Percentiles rank a stretch among this genome's conserved stretches.
Conservation (phyloP, 768 basidiomycete species). For the Collybiopsis confluens region DNA sequence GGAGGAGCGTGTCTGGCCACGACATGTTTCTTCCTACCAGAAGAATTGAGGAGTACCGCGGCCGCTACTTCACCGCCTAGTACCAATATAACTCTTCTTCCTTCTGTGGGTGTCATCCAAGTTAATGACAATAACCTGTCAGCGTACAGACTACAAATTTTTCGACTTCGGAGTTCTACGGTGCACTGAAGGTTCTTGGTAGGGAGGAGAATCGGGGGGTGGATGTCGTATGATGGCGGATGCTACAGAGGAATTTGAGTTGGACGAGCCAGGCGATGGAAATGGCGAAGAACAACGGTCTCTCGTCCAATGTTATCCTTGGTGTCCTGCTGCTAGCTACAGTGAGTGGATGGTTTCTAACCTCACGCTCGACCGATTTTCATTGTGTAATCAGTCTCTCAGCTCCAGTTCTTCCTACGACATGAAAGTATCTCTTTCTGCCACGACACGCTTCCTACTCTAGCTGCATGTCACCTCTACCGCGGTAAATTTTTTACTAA, state of each 20-base stretch:
- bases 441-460: too few species aligned
- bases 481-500: too few species aligned
- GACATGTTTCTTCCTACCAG: slow-evolving; percentile 84
- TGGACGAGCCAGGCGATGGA: slow-evolving; percentile 55
- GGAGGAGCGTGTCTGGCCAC: slow-evolving; percentile 90
- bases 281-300: slow-evolving; percentile 26
- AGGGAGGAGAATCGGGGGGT: slow-evolving; percentile 23
- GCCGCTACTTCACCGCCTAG: slow-evolving; percentile 50
- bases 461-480: too few species aligned
- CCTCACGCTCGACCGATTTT: too few species aligned
- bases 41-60: slow-evolving; percentile 59
- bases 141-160: slow-evolving; percentile 44
- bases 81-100: slow-evolving; percentile 9
- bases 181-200: slow-evolving; percentile 7
- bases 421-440: too few species aligned
- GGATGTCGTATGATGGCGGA: slow-evolving; percentile 31
- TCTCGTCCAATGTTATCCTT: slow-evolving; percentile 4
- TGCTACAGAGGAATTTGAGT: slow-evolving; percentile 49
- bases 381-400: too few species aligned
- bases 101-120: background rate
- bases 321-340: background rate
- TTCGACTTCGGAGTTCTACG: slow-evolving; percentile 70
- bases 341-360: too few species aligned
- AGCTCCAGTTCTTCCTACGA: too few species aligned
- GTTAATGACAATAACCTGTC: slow-evolving; percentile 4